Conservation (phyloP, 306 rosid species). For the Quercus wislizeni region DNA sequence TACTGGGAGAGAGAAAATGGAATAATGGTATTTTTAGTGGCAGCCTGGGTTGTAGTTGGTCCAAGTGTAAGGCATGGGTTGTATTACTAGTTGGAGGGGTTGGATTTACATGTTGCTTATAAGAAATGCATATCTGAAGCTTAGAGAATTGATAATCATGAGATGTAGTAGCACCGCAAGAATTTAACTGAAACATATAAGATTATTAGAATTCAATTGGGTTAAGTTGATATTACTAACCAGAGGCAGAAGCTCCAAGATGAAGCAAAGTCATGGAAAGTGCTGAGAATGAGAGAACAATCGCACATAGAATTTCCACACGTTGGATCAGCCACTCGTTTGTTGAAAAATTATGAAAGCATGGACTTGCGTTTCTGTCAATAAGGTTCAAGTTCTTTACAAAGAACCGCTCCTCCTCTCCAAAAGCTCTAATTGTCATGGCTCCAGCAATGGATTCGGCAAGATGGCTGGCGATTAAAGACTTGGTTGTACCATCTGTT, state of each 20-base stretch:
- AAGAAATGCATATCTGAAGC: neutral
- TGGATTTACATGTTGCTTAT: neutral
- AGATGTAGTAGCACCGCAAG: neutral
- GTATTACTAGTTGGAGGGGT: neutral
- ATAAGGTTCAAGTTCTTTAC: constrained; percentile 16
- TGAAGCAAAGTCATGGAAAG: constrained; percentile 16
- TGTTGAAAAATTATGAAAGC: constrained; percentile 24
- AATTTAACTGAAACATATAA: neutral
- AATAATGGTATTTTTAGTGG: too few relatives aligned
- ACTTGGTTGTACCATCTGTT: constrained; percentile 34
- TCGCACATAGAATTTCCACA: constrained; percentile 25
- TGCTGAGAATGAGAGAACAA: constrained; percentile 26
- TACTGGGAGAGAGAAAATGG: neutral
- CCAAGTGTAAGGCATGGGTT: neutral
- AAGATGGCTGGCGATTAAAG: constrained; percentile 25
- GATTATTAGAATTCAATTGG: neutral
- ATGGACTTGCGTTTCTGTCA: constrained; percentile 23
- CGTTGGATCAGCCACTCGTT: constrained; percentile 27
- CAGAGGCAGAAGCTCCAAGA: constrained; percentile 19
- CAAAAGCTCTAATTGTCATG: constrained; percentile 33
- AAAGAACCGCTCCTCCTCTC: constrained; percentile 15
- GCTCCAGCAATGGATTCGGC: constrained; percentile 29
- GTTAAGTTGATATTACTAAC: constrained; percentile 1
- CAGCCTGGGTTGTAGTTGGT: too few relatives aligned
- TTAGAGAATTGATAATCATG: neutral